These are phyloP conservation scores for Trichoderma koningii DNA, from an alignment of 2,329 filamentous ascomycete genomes.

Conservation along the genomic window DNA sequence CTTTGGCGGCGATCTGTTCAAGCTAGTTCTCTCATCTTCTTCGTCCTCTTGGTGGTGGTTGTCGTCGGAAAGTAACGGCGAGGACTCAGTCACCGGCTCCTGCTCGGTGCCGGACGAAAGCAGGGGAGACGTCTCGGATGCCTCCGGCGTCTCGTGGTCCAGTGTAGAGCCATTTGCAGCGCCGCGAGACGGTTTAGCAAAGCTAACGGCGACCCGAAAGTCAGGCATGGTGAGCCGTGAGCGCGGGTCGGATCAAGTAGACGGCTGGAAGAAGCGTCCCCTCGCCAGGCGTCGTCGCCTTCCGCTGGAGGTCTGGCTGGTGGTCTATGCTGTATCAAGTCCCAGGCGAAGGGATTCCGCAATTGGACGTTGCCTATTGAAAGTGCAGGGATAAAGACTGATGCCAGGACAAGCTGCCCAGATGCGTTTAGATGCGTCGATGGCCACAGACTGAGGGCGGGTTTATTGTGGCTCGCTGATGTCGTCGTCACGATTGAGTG, in stretches of 20 bases:
- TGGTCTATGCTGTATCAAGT: neutral
- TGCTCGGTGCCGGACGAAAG: constrained; percentile 42
- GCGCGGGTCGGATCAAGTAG: neutral
- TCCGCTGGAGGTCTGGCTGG: neutral
- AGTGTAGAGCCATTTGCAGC: constrained; percentile 5
- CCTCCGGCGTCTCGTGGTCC: constrained; percentile 1
- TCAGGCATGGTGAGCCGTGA: constrained; percentile 21
- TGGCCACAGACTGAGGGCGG: neutral
- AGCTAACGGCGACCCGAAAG: constrained; percentile 16
- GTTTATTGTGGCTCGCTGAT: constrained; percentile 4
- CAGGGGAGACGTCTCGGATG: constrained; percentile 48
- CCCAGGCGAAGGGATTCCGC: neutral
- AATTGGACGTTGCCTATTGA: neutral
- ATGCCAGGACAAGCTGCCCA: neutral
- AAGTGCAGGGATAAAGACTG: neutral
- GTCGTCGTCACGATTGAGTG: constrained; percentile 24
- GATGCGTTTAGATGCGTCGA: constrained; percentile 3
- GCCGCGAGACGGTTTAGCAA: neutral
- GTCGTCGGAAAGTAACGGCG: constrained; percentile 51
- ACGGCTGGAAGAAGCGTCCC: constrained; percentile 16
- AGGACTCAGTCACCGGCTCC: constrained; percentile 46
- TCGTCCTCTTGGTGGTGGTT: constrained; percentile 18
- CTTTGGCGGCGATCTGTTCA: constrained; percentile 31
- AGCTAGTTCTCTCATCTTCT: constrained; percentile 41
- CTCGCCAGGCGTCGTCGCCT: constrained; percentile 19